Evolutionary conservation across 2,329 filamentous ascomycete genomes (phyloP), one percentile per base, ranked within the genome.

Genomic region (Xylariales sp.): DNA sequence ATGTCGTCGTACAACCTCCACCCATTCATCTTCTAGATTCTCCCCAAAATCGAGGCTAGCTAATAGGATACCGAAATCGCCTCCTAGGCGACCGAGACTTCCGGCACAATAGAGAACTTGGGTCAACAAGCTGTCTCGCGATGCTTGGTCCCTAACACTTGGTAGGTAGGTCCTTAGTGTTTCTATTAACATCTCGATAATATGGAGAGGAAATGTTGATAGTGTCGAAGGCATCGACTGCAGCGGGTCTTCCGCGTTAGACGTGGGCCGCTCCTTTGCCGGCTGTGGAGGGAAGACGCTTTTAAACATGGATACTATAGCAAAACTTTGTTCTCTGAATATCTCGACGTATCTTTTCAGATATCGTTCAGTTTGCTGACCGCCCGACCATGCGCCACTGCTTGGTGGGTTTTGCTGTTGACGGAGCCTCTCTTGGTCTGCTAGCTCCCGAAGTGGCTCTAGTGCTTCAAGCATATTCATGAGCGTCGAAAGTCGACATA

Each of bases 321-420:
- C 92, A 79, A 99, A 99, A 77, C 93, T 97, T 80, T 99, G 96
- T 80, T 99, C 96, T 60, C 96, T 91, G 78, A 98, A 98, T 34
- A 99, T 94, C 78, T 99, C 96, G 74, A 99, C 93, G 80, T 97
- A 99, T 55, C 94, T 88, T 80, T 98, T 99, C 50, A 99, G 83
- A 75, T 94, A 99, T 59, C 94, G 88, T 79, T 98, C 96, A 0
- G 94, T 97, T 78, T 98, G 96, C 75, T 97, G 94, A 0, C 95
- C 95, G 0, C 89, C 89, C 2, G 86, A 88, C 87, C 86, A 91
- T 43, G 80, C 77, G 48, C 78, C 79, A 8, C 80, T 79, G 28
- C 78, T 77, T 5, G 79, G 75, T 5, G 78, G 75, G 14, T 80
- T 76, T 41, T 83, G 80, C 64, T 79, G 80, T 68, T 86, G 83